Conservation (phyloP, 352 stramenopile genomes). For the Pythium pyrilobum region DNA sequence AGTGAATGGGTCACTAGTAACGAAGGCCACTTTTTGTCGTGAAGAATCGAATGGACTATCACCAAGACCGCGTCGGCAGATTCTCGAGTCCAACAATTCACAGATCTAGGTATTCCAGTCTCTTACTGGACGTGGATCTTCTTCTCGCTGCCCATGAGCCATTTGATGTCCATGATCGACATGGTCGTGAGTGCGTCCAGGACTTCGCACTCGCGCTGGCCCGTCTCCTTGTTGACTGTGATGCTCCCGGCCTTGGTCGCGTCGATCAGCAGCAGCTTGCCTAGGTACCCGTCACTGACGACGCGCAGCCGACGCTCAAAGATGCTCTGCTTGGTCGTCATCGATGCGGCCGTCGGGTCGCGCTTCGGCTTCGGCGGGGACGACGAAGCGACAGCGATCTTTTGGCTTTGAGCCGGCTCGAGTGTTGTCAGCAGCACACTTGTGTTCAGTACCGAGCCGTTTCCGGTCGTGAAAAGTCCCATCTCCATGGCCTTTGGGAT, state of each 20-base stretch:
- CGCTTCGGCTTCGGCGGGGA: background rate
- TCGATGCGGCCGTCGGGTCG: background rate
- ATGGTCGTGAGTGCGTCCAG: slow-evolving; percentile 39
- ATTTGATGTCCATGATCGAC: slow-evolving; percentile 46
- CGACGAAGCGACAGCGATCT: background rate
- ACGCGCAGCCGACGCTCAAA: slow-evolving; percentile 36
- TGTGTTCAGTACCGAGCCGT: background rate
- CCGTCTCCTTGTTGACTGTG: slow-evolving; percentile 21
- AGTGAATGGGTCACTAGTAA: too few relatives aligned
- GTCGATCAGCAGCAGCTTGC: slow-evolving; percentile 34
- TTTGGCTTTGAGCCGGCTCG: background rate
- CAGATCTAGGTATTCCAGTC: too few relatives aligned
- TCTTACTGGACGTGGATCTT: background rate
- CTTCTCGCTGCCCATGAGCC: slow-evolving; percentile 25
- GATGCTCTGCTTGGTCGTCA: slow-evolving; percentile 27
- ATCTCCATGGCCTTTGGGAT: slow-evolving; percentile 32
- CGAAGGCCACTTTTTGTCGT: too few relatives aligned
- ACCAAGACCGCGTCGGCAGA: too few relatives aligned
- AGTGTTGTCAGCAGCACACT: background rate
- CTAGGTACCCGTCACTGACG: slow-evolving; percentile 30
- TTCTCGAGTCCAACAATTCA: too few relatives aligned
- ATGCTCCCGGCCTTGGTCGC: slow-evolving; percentile 23
- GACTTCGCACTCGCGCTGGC: slow-evolving; percentile 31
- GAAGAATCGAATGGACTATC: too few relatives aligned
- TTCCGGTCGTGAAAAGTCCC: slow-evolving; percentile 15